Conservation (phyloP, 2,329 filamentous ascomycete species). For the Calonectria pseudoturangicola region DNA sequence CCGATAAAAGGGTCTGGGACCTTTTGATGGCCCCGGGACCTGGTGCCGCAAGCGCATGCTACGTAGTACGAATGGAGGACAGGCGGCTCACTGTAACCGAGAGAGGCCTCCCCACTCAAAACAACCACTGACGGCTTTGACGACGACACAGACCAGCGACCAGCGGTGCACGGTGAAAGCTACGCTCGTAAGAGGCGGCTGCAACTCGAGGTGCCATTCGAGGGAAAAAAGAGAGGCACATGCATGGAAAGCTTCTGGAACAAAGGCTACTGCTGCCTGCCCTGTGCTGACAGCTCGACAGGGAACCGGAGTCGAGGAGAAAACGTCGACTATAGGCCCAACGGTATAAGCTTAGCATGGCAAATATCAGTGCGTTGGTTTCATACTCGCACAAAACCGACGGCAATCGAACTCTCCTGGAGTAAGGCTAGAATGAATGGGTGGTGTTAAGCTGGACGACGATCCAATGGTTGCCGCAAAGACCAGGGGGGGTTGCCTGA, state of each 20-base stretch:
- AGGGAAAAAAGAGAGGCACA: neutral
- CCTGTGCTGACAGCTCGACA: neutral
- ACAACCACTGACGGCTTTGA: constrained; percentile 4
- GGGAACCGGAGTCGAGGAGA: constrained; percentile 2
- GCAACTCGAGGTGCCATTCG: constrained; percentile 23
- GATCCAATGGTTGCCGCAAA: constrained; percentile 25
- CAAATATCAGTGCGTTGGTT: constrained; percentile 15
- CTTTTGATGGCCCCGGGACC: constrained; percentile 21
- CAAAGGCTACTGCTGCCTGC: neutral
- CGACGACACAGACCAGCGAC: neutral
- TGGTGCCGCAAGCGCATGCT: constrained; percentile 22
- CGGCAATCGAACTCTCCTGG: neutral
- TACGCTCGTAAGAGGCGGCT: constrained; percentile 31
- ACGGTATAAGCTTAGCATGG: constrained; percentile 4
- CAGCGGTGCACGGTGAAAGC: constrained; percentile 2
- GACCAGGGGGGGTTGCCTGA: constrained; percentile 10
- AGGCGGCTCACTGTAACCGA: constrained; percentile 23
- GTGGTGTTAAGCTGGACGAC: constrained; percentile 18
- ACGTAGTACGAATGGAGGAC: constrained; percentile 20
- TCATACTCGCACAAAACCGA: neutral
- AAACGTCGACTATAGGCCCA: neutral
- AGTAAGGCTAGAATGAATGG: constrained; percentile 16
- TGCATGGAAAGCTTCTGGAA: constrained; percentile 40
- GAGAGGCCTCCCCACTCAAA: constrained; percentile 38
- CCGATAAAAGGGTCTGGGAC: constrained; percentile 16